These are phyloP conservation scores for Grosmannia huntii DNA, from an alignment of 2,329 filamentous ascomycete genomes.

Conservation along the genomic window DNA sequence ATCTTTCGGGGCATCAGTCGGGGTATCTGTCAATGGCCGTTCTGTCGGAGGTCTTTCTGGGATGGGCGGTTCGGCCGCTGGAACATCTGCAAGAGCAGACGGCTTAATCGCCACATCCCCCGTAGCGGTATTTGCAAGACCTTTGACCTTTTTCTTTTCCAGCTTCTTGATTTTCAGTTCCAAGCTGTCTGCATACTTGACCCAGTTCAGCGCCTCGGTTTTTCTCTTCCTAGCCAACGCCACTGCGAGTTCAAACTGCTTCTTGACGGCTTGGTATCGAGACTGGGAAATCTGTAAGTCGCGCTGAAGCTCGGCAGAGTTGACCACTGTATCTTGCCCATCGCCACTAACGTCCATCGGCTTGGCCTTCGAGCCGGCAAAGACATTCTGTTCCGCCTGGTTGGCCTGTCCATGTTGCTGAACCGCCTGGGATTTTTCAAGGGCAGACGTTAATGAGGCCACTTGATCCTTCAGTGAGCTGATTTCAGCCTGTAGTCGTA, in stretches of 20 bases:
- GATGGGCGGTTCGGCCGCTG: not conserved
- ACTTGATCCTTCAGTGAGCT: not conserved
- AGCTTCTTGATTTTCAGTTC: conserved; percentile 29
- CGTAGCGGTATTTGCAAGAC: not conserved
- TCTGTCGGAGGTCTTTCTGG: not conserved
- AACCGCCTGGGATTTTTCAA: not conserved
- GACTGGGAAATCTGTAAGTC: conserved; percentile 8
- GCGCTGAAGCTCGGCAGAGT: not conserved
- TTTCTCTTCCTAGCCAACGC: conserved; percentile 27
- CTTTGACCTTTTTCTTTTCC: conserved; percentile 20
- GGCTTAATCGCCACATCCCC: not conserved
- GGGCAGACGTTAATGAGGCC: not conserved
- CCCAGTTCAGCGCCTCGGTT: conserved; percentile 31
- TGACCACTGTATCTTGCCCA: not conserved
- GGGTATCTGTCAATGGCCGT: not conserved
- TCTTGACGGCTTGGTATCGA: conserved; percentile 1
- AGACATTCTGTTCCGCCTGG: not conserved
- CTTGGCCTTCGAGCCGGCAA: not conserved
- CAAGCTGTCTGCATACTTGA: conserved; percentile 28
- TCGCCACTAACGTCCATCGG: not conserved
- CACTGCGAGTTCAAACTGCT: conserved; percentile 25
- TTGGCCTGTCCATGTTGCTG: not conserved
- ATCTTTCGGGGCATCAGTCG: not conserved
- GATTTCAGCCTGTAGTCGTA: not conserved
- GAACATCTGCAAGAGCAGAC: not conserved